Evolutionary conservation across 495 filamentous ascomycete genomes (phyloP), one percentile per base, ranked within the genome.

Genomic region (Amniculicola lignicola): DNA sequence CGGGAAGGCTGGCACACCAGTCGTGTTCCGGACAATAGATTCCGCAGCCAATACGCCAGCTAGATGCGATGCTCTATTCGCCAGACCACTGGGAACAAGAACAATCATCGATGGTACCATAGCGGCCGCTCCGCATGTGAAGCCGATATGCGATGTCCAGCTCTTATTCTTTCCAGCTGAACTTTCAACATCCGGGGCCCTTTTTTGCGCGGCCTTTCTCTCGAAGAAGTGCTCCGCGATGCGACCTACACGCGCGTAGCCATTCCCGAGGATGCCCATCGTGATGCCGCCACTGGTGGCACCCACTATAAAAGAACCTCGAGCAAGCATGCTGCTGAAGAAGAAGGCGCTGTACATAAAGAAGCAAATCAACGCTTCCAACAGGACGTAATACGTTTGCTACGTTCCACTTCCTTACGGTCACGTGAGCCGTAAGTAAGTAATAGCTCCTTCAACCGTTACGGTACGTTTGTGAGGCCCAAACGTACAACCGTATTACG

Each of bases 301-400:
- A n/a, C 29, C 29, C 29, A 33, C 29, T 7, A n/a, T 33, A n/a
- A 33, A 33, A n/a, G 29, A 33, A 24, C 16, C 21, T 16, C 16
- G 10, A 41, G 16, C 37, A 6, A 19, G 37, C 6, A 43, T 15
- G 48, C 22, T 42, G 27, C 40, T 48, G 41, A 48, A 56, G 41
- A 56, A 56, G 31, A 25, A 41, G 42, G 41, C 33, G n/a, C 38
- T 23, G 33, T 56, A 56, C 3, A 31, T 37, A 27, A 42, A 16
- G 37, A 46, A 48, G 14, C 31, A 31, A 21, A 56, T 56, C 36
- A 39, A 15, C 36, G 36, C n/a, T 5, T 39, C 36, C 36, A 39
- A 39, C 36, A 39, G 36, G n/a, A 39, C 36, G 36, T 39, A 39
- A 39, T 39, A 39, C 36, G 36, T 12, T 39, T 39, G 36, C 5